Evolutionary conservation across 208 protist species (phyloP).

Genomic region (Trypanosoma platydactyli): DNA sequence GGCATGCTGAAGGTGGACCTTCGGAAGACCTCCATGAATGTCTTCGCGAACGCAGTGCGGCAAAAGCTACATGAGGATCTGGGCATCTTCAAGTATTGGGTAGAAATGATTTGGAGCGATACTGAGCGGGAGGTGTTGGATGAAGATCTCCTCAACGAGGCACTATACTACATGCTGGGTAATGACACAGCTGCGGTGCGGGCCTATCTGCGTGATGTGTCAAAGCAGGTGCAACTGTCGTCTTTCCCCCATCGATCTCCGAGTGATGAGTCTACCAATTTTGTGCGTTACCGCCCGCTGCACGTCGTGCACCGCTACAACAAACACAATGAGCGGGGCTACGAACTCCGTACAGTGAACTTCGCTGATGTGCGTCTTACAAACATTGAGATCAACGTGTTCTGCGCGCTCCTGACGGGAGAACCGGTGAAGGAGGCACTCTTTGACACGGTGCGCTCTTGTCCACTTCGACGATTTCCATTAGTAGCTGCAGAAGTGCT

Average conservation of each 20-base stretch:
- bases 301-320: slow-evolving; percentile 24
- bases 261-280: slow-evolving; percentile 29
- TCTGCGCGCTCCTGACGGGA: slow-evolving; percentile 45
- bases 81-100: slow-evolving; percentile 70
- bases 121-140: slow-evolving; percentile 48
- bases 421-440: slow-evolving; percentile 35
- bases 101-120: slow-evolving; percentile 69
- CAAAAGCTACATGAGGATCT: slow-evolving; percentile 73
- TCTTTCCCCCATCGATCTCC: slow-evolving; percentile 8
- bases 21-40: slow-evolving; percentile 42
- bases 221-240: slow-evolving; percentile 19
- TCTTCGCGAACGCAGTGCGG: slow-evolving; percentile 46
- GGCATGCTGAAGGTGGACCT: slow-evolving; percentile 33
- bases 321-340: slow-evolving; percentile 20
- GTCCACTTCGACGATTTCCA: slow-evolving; percentile 33
- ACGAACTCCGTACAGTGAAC: slow-evolving; percentile 31
- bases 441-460: slow-evolving; percentile 53
- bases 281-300: slow-evolving; percentile 66
- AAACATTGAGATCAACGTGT: slow-evolving; percentile 60
- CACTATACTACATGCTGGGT: slow-evolving; percentile 39
- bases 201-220: slow-evolving; percentile 67
- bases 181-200: slow-evolving; percentile 33
- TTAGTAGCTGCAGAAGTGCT: slow-evolving; percentile 63
- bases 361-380: slow-evolving; percentile 45
- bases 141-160: slow-evolving; percentile 73